Conservation (phyloP, 768 basidiomycete species). For the Pilatotrama ljubarskyi region DNA sequence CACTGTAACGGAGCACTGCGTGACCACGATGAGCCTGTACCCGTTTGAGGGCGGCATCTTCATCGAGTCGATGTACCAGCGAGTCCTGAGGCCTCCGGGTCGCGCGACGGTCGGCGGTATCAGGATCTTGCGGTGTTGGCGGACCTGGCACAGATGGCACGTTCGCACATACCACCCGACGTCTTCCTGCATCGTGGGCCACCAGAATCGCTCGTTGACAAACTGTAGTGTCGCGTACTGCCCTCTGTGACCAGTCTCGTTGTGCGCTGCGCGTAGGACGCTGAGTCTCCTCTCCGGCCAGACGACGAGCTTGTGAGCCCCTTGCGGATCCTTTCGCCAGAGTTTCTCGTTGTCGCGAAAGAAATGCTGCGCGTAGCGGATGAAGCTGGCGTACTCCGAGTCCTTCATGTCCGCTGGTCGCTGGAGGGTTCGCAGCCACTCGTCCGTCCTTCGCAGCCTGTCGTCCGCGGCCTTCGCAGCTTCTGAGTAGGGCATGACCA, state of each 20-base stretch:
- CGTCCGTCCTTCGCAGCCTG: background rate
- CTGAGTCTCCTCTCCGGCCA: background rate
- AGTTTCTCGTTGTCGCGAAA: constrained; percentile 10
- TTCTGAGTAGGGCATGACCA: background rate
- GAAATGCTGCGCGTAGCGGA: constrained; percentile 16
- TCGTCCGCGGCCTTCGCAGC: background rate
- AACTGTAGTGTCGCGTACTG: constrained; percentile 3
- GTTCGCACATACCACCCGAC: constrained; percentile 26
- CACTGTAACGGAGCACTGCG: constrained; percentile 32
- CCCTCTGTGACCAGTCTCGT: constrained; percentile 26
- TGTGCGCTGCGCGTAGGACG: constrained; percentile 9
- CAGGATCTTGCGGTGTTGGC: constrained; percentile 22
- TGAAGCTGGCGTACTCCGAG: background rate
- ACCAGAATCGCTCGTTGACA: constrained; percentile 26
- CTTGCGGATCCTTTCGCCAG: constrained; percentile 13
- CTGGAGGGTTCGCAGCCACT: background rate
- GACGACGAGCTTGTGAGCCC: constrained; percentile 18
- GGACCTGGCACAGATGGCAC: constrained; percentile 42
- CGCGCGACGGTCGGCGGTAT: constrained; percentile 24
- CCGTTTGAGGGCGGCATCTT: constrained; percentile 37
- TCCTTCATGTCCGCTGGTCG: background rate
- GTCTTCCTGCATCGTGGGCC: constrained; percentile 26
- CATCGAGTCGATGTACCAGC: constrained; percentile 44
- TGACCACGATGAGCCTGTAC: constrained; percentile 39
- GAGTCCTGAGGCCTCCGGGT: constrained; percentile 31